Evolutionary conservation across 805 yeast species (phyloP).

Genomic region (Sungouiella blattae): DNA sequence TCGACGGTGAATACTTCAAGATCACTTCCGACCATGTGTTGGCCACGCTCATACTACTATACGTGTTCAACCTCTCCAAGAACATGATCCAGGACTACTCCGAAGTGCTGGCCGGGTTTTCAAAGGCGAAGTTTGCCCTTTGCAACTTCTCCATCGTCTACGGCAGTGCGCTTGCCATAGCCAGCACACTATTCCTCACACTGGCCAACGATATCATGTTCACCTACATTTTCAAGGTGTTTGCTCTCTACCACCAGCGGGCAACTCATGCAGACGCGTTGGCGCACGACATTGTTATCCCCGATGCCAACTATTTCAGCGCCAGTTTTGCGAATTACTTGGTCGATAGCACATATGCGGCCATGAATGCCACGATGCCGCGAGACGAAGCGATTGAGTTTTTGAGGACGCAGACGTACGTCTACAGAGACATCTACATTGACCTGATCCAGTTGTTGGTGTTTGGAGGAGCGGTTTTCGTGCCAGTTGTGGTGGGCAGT

Average conservation of each 20-base stretch:
- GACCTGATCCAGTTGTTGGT: slow-evolving; percentile 9
- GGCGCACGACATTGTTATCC: neutral
- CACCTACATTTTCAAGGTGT: slow-evolving; percentile 10
- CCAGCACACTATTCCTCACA: slow-evolving; percentile 2
- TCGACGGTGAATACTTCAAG: slow-evolving; percentile 3
- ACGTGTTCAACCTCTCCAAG: slow-evolving; percentile 5
- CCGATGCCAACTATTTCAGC: slow-evolving; percentile 6
- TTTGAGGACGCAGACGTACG: neutral
- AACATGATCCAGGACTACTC: neutral
- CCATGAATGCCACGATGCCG: neutral
- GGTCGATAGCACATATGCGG: slow-evolving; percentile 9
- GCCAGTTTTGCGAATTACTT: slow-evolving; percentile 8
- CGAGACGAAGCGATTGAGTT: slow-evolving; percentile 1
- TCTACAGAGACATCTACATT: slow-evolving; percentile 1
- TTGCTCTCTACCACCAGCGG: slow-evolving; percentile 3
- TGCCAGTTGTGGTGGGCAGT: slow-evolving; percentile 7
- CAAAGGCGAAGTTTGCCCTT: slow-evolving; percentile 5
- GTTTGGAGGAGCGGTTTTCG: slow-evolving; percentile 10
- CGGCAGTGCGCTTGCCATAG: slow-evolving; percentile 8
- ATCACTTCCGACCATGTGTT: slow-evolving; percentile 27
- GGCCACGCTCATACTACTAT: slow-evolving; percentile 9
- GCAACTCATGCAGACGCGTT: neutral
- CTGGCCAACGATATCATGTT: slow-evolving; percentile 10
- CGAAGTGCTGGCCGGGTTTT: neutral
- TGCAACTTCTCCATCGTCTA: slow-evolving; percentile 7